phyloP scores from a whole-genome alignment of 2,329 filamentous ascomycete genomes.

The Neodidymelliopsis sp. region DNA sequence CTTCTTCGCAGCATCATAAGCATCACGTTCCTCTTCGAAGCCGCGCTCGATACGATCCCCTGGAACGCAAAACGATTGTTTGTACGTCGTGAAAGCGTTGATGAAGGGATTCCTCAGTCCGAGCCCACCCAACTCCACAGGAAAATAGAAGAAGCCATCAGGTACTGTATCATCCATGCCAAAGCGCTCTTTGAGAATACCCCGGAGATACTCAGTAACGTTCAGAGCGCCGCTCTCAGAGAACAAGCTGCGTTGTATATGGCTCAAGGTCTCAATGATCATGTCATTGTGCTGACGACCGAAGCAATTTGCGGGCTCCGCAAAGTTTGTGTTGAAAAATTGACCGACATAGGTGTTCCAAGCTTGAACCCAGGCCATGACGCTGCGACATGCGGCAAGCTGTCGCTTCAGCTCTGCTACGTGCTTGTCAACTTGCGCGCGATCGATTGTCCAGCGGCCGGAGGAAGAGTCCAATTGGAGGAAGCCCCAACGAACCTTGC shows the following conservation, averaged over 20 bases:
- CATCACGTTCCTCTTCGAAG: conserved; percentile 38
- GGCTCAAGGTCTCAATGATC: conserved; percentile 60
- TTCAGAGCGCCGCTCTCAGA: conserved; percentile 44
- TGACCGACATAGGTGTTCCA: conserved; percentile 66
- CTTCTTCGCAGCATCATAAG: conserved; percentile 44
- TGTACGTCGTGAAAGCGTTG: conserved; percentile 49
- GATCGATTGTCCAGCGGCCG: conserved; percentile 67
- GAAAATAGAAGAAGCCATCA: conserved; percentile 58
- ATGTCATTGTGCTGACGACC: conserved; percentile 63
- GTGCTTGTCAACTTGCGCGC: conserved; percentile 65
- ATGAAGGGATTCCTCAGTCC: conserved; percentile 59
- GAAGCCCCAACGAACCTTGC: conserved; percentile 67
- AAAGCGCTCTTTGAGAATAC: conserved; percentile 51
- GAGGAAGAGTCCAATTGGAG: conserved; percentile 61
- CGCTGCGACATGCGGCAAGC: conserved; percentile 61
- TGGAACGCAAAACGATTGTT: conserved; percentile 27
- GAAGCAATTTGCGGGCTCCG: conserved; percentile 62
- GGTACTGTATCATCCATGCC: conserved; percentile 48
- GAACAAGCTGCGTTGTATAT: conserved; percentile 63
- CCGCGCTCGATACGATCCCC: conserved; percentile 23
- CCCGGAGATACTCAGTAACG: conserved; percentile 61
- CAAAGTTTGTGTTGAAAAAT: conserved; percentile 67
- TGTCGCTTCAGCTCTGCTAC: conserved; percentile 67
- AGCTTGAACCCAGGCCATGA: conserved; percentile 67
- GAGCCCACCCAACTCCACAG: conserved; percentile 56